Evolutionary conservation across 768 basidiomycete genomes (phyloP), one percentile per base, ranked within the genome.

Genomic region (Saitozyma sp.): DNA sequence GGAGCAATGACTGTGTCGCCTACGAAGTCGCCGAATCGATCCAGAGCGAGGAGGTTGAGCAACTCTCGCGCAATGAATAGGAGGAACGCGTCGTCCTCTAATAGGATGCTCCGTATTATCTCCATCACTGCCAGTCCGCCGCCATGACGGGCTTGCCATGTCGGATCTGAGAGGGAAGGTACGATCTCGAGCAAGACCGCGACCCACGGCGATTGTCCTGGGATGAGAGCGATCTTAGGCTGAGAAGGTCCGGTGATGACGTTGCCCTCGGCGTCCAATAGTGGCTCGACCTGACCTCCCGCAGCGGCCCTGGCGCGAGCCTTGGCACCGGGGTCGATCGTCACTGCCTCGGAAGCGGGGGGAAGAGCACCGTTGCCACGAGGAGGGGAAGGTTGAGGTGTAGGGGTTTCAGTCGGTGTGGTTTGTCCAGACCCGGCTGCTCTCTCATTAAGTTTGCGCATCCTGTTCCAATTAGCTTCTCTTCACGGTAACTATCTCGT

Each of bases 11-110:
- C 93, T 82, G 94, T 93, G 76, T 99, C 96, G 0, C 92, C 90
- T 42, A 96, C 87, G 75, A 94, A 99, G 80, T 99, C 96, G 2
- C 94, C 92, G 71, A 99, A 99, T n/a, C 96, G 87, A 77, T 99
- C 96, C 29, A 97, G 83, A 40, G 95, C 89, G 65, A 98, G 89
- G 9, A 98, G 87, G 69, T 88, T 89, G 2, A 98, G 84, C 55
- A 96, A 85, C 68, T 89, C 89, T 9, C 90, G 86, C 2, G 91
- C 89, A 14, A 98, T 81, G 61, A 88, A 16, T 3, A 73, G 59
- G 6, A 79, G 66, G 54, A 63, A 55, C 1, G 46, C 5, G 58
- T 43, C 45, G 67, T 52, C 9, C 52, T 61, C 19, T 40, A 51
- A 19, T 19, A n/a, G 49, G 2, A 66, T 54, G 3, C 66, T 60